phyloP scores from a whole-genome alignment of 2,329 filamentous ascomycete species.

The Sporothrix mexicana region DNA sequence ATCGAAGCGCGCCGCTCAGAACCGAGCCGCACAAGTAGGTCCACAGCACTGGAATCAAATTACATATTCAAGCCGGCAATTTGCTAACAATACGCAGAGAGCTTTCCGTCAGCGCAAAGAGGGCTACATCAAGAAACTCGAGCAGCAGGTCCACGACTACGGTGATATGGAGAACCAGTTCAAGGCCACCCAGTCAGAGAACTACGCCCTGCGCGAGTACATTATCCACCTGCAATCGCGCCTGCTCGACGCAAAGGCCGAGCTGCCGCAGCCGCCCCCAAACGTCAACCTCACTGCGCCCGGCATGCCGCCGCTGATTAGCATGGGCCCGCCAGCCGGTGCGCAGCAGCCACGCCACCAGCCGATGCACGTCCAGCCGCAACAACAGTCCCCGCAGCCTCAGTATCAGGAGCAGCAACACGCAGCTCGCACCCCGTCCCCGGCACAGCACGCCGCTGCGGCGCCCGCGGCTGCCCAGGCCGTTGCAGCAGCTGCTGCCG shows the following conservation, averaged over 20 bases:
- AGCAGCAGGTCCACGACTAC: conserved; percentile 87
- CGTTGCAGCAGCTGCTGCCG: conserved; percentile 5
- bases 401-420: conserved; percentile 19
- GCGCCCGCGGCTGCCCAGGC: background rate
- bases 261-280: conserved; percentile 81
- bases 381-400: conserved; percentile 20
- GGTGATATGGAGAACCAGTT: conserved; percentile 75
- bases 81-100: conserved; percentile 65
- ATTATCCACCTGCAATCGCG: conserved; percentile 88
- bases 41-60: background rate
- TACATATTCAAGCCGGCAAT: background rate
- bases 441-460: background rate
- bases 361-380: conserved; percentile 19
- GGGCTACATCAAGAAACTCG: conserved; percentile 96
- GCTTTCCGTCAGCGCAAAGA: conserved; percentile 98
- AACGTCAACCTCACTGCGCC: conserved; percentile 69
- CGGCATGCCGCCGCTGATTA: conserved; percentile 8
- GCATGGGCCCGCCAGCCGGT: conserved; percentile 15
- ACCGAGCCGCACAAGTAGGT: conserved; percentile 91
- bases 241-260: conserved; percentile 80
- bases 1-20: conserved; percentile 95
- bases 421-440: background rate
- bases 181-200: conserved; percentile 84
- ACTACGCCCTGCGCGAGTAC: conserved; percentile 90
- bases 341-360: conserved; percentile 31